Evolutionary conservation across 176 grass and related monocot species (phyloP).

Genomic region (Oryza coarctata): DNA sequence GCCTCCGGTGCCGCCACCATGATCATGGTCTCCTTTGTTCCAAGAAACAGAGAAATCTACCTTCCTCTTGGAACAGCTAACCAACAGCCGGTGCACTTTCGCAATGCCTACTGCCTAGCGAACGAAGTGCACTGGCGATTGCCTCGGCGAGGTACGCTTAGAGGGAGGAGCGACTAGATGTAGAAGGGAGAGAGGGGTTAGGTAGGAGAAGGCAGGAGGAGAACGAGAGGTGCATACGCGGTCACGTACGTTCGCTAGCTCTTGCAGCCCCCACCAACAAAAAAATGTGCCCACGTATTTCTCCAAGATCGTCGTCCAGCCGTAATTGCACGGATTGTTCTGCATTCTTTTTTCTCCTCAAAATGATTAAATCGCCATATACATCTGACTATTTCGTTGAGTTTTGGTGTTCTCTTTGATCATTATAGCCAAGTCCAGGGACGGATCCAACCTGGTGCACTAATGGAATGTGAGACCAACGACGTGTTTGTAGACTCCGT

Average conservation of each 20-base stretch:
- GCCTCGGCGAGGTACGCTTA: neutral
- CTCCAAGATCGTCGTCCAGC: neutral
- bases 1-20: constrained; percentile 36
- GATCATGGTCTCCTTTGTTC: constrained; percentile 34
- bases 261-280: neutral
- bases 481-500: too few species aligned
- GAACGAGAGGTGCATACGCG: constrained; percentile 31
- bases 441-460: too few species aligned
- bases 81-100: neutral
- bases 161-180: neutral
- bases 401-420: too few species aligned
- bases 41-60: neutral
- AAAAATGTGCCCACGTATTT: neutral
- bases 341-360: neutral
- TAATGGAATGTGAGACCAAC: too few species aligned
- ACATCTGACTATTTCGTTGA: too few species aligned
- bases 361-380: too few species aligned
- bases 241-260: neutral
- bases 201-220: constrained; percentile 17
- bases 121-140: neutral
- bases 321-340: neutral
- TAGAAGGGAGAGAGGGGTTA: neutral
- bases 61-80: neutral
- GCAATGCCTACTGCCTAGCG: neutral
- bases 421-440: too few species aligned